Conservation (phyloP, 371 early-diverging fungal species). For the Massospora cicadina region DNA sequence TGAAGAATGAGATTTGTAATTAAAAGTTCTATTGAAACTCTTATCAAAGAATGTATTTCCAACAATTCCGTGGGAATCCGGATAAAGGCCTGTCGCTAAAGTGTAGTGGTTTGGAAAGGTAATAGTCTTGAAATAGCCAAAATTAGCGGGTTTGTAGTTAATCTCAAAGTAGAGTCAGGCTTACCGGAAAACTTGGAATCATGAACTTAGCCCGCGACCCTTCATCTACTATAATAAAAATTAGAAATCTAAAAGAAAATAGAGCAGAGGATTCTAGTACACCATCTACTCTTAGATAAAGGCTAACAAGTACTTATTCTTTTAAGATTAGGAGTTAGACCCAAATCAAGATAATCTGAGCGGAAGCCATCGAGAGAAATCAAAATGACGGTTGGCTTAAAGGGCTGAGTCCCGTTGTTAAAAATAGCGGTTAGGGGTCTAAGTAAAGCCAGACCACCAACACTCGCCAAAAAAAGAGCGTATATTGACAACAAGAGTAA, state of each 20-base stretch:
- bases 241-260: not conserved
- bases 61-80: slow-evolving; percentile 84
- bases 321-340: slow-evolving; percentile 45
- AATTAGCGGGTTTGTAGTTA: not conserved
- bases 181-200: slow-evolving; percentile 55
- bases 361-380: slow-evolving; percentile 85
- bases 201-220: slow-evolving; percentile 41
- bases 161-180: slow-evolving; percentile 2
- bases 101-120: slow-evolving; percentile 94
- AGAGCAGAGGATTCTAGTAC: not conserved
- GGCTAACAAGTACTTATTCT: slow-evolving; percentile 28
- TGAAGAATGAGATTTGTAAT: slow-evolving; percentile 36
- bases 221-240: slow-evolving; percentile 17
- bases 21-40: slow-evolving; percentile 44
- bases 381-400: slow-evolving; percentile 60
- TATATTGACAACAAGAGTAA: too few species aligned
- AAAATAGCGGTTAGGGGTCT: too few species aligned
- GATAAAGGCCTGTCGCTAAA: slow-evolving; percentile 77
- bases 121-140: slow-evolving; percentile 23
- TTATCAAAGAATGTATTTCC: slow-evolving; percentile 79
- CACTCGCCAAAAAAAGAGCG: too few species aligned
- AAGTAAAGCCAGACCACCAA: too few species aligned
- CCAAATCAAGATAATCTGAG: slow-evolving; percentile 59
- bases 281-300: not conserved
- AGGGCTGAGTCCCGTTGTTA: slow-evolving; percentile 46